Evolutionary conservation across 371 early-diverging fungal genomes (phyloP).

Genomic region (Rhizomucor miehei): DNA sequence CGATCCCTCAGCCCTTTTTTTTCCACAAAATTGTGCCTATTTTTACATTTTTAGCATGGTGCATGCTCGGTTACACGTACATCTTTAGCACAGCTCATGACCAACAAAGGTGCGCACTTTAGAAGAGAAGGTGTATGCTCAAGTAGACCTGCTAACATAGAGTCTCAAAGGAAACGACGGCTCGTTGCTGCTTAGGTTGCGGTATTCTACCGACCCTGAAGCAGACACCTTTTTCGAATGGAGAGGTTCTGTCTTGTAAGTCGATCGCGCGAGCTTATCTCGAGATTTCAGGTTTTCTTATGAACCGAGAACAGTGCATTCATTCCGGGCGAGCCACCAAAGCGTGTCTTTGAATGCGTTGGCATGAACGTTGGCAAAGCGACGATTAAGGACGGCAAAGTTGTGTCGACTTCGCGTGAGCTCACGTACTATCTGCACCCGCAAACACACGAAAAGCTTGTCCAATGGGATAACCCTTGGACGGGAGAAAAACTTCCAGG

Average conservation of each 20-base stretch:
- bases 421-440: slow-evolving; percentile 37
- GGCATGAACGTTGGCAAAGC: slow-evolving; percentile 42
- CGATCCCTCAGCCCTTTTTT: no score
- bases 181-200: slow-evolving; percentile 8
- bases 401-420: slow-evolving; percentile 23
- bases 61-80: no score
- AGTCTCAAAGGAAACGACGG: neutral
- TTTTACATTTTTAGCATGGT: no score
- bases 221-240: slow-evolving; percentile 37
- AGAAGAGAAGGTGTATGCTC: no score
- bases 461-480: slow-evolving; percentile 36
- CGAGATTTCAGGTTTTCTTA: no score
- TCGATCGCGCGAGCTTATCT: no score
- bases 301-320: slow-evolving; percentile 13
- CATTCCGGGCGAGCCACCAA: slow-evolving; percentile 31
- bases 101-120: neutral
- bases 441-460: slow-evolving; percentile 21
- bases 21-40: no score
- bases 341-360: slow-evolving; percentile 28
- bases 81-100: neutral
- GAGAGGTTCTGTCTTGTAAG: slow-evolving; percentile 40
- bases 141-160: no score
- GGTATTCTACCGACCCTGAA: slow-evolving; percentile 22
- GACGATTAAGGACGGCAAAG: slow-evolving; percentile 19
- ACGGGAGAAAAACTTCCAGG: slow-evolving; percentile 33